A percentile compares a stretch with the other conserved stretches of the same genome.
phyloP scores from a whole-genome alignment of 169 alveolate genomes.

The Theileria equi region DNA sequence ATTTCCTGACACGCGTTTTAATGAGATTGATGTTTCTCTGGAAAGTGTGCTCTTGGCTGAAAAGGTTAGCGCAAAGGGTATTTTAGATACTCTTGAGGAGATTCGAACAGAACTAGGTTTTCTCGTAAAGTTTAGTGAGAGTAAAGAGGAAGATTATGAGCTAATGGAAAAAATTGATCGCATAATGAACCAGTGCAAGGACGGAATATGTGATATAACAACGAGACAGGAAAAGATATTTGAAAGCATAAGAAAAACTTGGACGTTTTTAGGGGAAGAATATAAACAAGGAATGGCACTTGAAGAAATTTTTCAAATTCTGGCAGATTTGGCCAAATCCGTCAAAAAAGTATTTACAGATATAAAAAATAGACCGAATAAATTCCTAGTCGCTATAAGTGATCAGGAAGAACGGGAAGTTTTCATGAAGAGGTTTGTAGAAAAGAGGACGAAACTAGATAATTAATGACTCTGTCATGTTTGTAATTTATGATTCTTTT shows the following conservation, averaged over 20 bases:
- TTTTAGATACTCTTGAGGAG: slow-evolving; percentile 41
- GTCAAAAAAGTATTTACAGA: slow-evolving; percentile 34
- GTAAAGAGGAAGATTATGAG: too few relatives aligned
- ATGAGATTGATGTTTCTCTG: slow-evolving; percentile 18
- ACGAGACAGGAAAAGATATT: slow-evolving; percentile 11
- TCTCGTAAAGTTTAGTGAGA: neutral
- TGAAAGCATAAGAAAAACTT: slow-evolving; percentile 4
- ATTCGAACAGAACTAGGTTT: slow-evolving; percentile 37
- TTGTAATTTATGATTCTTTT: too few relatives aligned
- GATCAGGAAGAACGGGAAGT: slow-evolving; percentile 33
- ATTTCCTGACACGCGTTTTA: slow-evolving; percentile 52
- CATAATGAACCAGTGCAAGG: slow-evolving; percentile 23
- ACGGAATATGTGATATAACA: slow-evolving; percentile 10
- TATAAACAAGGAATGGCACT: slow-evolving; percentile 26
- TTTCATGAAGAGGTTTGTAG: slow-evolving; percentile 20
- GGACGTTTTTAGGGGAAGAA: slow-evolving; percentile 64
- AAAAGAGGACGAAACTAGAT: slow-evolving; percentile 1
- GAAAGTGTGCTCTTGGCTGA: slow-evolving; percentile 45
- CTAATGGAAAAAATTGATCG: neutral
- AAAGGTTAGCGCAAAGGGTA: slow-evolving; percentile 43
- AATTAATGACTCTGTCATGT: too few relatives aligned
- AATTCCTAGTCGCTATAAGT: slow-evolving; percentile 49
- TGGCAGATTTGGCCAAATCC: slow-evolving; percentile 49
- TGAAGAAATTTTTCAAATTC: slow-evolving; percentile 55
- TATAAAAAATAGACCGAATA: slow-evolving; percentile 39